These are phyloP conservation scores for Primulina eburnea DNA, from an alignment of 257 asterid species.

Conservation along the genomic window DNA sequence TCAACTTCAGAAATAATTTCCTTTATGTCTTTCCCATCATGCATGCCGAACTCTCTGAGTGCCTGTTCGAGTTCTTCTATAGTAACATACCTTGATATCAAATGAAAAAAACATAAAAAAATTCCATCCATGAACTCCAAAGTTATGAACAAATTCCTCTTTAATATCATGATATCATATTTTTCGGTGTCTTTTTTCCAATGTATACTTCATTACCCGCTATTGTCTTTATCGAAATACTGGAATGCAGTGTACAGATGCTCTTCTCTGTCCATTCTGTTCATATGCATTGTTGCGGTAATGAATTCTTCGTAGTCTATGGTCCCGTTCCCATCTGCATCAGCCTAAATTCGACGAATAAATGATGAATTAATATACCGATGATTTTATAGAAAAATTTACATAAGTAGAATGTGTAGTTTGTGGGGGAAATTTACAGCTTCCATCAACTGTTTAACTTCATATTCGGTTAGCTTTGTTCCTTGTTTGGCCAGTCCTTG, in stretches of 20 bases:
- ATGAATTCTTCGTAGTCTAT: conserved; percentile 68
- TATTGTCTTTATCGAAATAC: conserved; percentile 54
- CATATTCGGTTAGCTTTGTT: conserved; percentile 55
- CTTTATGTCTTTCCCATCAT: conserved; percentile 57
- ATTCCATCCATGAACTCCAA: not conserved
- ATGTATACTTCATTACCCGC: conserved; percentile 36
- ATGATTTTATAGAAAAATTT: not conserved
- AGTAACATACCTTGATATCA: conserved; percentile 52
- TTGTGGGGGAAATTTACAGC: conserved; percentile 39
- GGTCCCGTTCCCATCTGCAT: conserved; percentile 60
- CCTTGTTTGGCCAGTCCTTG: conserved; percentile 62
- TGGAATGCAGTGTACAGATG: conserved; percentile 67
- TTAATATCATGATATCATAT: not conserved
- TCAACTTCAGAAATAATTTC: conserved; percentile 79
- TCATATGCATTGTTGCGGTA: conserved; percentile 65
- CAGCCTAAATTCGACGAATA: conserved; percentile 37
- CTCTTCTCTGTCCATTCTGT: conserved; percentile 64
- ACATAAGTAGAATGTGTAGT: not conserved
- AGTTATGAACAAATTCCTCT: not conserved
- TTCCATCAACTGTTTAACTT: conserved; percentile 62
- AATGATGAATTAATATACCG: not conserved
- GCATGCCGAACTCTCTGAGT: conserved; percentile 69
- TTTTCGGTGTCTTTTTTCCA: not conserved
- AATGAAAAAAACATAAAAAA: not conserved
- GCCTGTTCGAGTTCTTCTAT: conserved; percentile 83